Base-by-base conservation (phyloP, 495 filamentous ascomycete species). In the Aspergillus conjunctus region DNA sequence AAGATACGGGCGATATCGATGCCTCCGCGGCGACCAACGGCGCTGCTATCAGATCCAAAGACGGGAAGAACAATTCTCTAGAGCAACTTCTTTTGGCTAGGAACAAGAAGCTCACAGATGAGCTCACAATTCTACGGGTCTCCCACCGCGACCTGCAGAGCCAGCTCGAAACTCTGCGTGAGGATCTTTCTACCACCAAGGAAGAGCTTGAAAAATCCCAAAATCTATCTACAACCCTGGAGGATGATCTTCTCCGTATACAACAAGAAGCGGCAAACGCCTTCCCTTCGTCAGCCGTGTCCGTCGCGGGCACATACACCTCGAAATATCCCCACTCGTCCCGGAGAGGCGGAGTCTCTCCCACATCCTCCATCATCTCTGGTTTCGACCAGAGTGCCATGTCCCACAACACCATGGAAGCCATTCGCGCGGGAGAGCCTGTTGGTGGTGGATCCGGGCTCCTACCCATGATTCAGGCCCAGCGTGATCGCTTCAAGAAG, bases 401-500 rank as follows among this genome's bases (percentile, higher is more conserved):
- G 54, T 80, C 69, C 51, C 67, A 71, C 31, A 79, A 75, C 49
- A 82, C 79, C 2, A 79, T 87, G 69, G 82, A 86, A 30, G 73
- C 83, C 46, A 79, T 85, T 54, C 82, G 81, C 64, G 82, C 85
- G 26, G 87, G 88, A 7, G 90, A 93, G 66, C 79, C 88, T 9
- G 84, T 89, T 15, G 91, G 91, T 9, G 91, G 90, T 52, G 91
- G 91, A 30, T 91, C 90, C 2, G 92, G 92, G 18, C 96, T 99
- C 60, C 79, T 99, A 26, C 94, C 95, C 26, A 99, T 99, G 94
- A 88, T 99, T 58, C 95, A 94, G 50, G 94, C 94, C 18, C 94
- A 99, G 72, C 88, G 94, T 60, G 94, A 99, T 73, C 90, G 94
- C 44, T 99, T 99, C 84, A 98, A 97, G 81, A 91, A 96, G 80